Evolutionary conservation across 2,329 filamentous ascomycete species (phyloP), one percentile per base, ranked within the genome.

Genomic region (Davidsoniella neocaledoniae): DNA sequence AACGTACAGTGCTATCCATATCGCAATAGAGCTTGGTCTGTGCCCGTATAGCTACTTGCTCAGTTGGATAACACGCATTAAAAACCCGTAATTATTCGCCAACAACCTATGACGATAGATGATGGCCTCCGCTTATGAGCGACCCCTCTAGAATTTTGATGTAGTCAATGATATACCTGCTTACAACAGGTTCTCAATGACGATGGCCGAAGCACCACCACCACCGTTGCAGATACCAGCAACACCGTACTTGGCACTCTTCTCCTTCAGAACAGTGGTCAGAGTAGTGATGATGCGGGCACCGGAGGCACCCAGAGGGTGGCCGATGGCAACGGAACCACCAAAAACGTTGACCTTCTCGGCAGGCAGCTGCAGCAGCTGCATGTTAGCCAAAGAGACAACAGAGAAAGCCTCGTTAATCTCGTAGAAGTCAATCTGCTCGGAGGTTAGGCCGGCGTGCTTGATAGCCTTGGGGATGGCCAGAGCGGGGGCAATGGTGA

Each of bases 391-490:
- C 48, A 98, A 76, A 38, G 91, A 86, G 55, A 98, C 91, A 46
- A 94, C 91, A 55, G 85, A 91, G 73, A 98, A 98, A 40, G 91
- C 91, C 73, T 98, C 91, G 73, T 98, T 98, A 74, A 98, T 95
- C 74, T 98, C 91, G 66, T 91, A 98, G 58, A 79, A 91, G 61
- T 96, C 90, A 52, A 98, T 74, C 53, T 85, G 74, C 55, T 81
- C 77, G 58, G 80, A 74, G 51, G 78, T 76, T 55, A 98, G 69
- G 55, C 85, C 84, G 54, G 91, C 91, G 68, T 98, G 90, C 74
- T 90, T 87, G 62, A 98, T 77, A 52, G 91, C 91, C 74, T 96
- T 98, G 64, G 91, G 91, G 59, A 98, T 93, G 57, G 91, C 91
- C 51, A 96, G 77, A 17, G 91, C 77, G 8, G 91, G 91, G 7